Base-by-base conservation (phyloP, 106 monocot genomes). In the Xerophyta viscosa region DNA sequence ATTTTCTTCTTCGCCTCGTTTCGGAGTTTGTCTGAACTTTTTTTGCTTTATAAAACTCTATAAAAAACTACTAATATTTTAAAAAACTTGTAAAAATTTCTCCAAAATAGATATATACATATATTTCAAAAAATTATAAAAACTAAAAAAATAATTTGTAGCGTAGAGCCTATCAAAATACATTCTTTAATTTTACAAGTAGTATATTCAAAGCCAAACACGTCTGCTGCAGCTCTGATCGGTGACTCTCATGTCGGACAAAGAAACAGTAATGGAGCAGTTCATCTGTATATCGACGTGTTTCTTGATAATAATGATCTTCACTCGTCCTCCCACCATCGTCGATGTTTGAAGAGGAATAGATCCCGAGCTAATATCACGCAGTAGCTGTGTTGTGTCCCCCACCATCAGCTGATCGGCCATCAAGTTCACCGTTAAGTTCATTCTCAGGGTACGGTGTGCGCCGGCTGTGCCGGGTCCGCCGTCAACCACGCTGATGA, bases 371-470 rank as follows among this genome's bases (percentile, higher is more conserved):
- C 4, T 24, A 3, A 52, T 23, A 9, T 20, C 61, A 0, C 24
- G 23, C 5, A 28, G 4, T 21, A 54, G 11, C 13, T 29, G 30
- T 25, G 19, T 26, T 7, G 5, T 9, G 8, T 15, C 12, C 4
- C 15, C 46, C 31, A n/a, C n/a, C n/a, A n/a, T n/a, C n/a, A 56
- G 20, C 46, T 13, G 55, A 23, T 50, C 48, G 0, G 48, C 48
- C 37, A 56, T 27, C 26, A 63, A 54, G 3, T 31, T 23, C 56
- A 41, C 62, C 25, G 70, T 62, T 37, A 70, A 45, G 56, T 70
- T 70, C 48, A 57, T 62, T 22, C 62, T 17, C 12, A 39, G 14
- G 3, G 47, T 49, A 3, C 29, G 11, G 19, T 29, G 20, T 19
- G 70, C 48, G 27, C 26, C 20, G 25, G 61, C 70, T 14, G 20